Evolutionary conservation across 371 early-diverging fungal species (phyloP), one percentile per base, ranked within the genome.

Genomic region (Parasitella parasitica): DNA sequence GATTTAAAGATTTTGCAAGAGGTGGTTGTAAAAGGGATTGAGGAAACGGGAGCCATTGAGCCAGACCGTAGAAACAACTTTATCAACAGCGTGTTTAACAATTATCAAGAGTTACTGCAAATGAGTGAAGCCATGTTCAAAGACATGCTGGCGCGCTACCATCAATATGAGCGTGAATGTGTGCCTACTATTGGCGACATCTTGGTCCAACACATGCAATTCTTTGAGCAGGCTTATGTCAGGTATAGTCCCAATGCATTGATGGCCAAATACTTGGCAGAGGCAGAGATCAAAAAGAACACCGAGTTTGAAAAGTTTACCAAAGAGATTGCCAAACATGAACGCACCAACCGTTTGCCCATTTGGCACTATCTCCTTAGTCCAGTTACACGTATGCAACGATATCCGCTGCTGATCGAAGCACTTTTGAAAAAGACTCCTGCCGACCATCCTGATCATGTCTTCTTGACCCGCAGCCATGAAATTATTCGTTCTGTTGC

Each of bases 111-210:
- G 16, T 69, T 97, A 20, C 72, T 89, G 39, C 76, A 79, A 5
- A 83, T 93, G 59, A 95, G 94, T 77, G 70, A 84, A 20, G 85
- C 85, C 46, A 69, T 97, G 30, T 86, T 86, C 26, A 79, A 81
- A 41, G 89, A 88, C 27, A 76, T 96, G 57, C 64, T 86, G 50
- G 75, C 80, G 26, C 72, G 86, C 28, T 77, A 81, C 30, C 85
- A 93, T 22, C 94, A 94, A 64, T 69, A 77, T 30, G 76, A 77
- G 8, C 48, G 67, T 26, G 75, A 82, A 61, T 80, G 94, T 48
- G 89, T 96, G 48, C 86, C 89, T 34, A 83, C 84, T 59, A 84
- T 97, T 46, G 96, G 96, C 50, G 97, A 97, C 67, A 88, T 96
- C 37, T 84, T 97, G 54, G 66, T 91, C 27, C 78, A 84, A 50